Base-by-base conservation (phyloP, 371 early-diverging fungal species). In the Rhizopus delemar region DNA sequence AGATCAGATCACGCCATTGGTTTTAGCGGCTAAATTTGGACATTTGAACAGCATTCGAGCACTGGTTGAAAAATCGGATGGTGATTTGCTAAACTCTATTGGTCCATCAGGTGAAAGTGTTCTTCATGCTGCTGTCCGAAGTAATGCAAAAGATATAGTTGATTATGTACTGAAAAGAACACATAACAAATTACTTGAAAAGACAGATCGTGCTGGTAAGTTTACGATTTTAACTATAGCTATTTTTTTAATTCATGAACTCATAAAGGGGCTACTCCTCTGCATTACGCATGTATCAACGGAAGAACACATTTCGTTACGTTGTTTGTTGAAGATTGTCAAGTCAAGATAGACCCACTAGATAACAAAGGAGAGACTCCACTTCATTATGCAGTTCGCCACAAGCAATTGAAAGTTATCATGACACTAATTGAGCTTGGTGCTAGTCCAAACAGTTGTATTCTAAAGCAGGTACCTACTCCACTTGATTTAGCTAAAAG, bases 271-370 rank as follows among this genome's bases (percentile, higher is more conserved):
- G 74, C 77, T 8, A 74, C 75, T n/a, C 71, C 75, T 16, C 66
- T 79, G 34, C 80, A 79, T 54, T 76, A 76, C 59, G 80, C 80
- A n/a, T 76, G 75, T 57, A 66, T 57, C 15, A 38, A 54, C 7
- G 80, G 80, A 9, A 67, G 65, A 32, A 57, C 68, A 2, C 56
- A 65, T 2, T 12, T 74, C 4, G 57, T 73, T 34, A 63, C 64
- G 0, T 35, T 70, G 8, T 65, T 77, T 41, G 49, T 74, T 2
- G 57, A 66, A 51, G 70, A 72, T 8, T 67, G 63, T 43, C 65
- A 61, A 13, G 51, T 49, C 7, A 41, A 51, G 33, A 53, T 65
- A 8, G 63, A 67, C 31, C 53, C 65, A 28, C 56, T 49, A 36
- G 73, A 74, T 48, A 46, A 63, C 43, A 74, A 69, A 46, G 75